Evolutionary conservation across 1,284 basidiomycete genomes (phyloP), one percentile per base, ranked within the genome.

Genomic region (Microbotryum intermedium): DNA sequence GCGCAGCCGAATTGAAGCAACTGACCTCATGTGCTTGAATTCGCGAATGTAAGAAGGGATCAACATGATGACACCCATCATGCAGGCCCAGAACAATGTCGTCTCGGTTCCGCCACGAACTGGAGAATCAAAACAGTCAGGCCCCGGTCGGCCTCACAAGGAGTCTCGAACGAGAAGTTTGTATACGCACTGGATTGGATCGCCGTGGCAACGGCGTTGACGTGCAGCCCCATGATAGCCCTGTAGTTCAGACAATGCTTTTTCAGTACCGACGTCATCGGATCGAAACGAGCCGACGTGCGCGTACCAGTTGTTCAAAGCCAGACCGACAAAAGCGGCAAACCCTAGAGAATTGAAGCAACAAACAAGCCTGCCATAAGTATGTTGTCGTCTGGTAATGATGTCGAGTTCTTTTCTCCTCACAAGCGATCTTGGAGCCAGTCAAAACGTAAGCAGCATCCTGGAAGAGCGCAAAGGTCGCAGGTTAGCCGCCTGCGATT

Each of bases 401-500:
- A 16, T 13, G 4, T 39, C 79, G 62, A 79, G 81, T 46, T 46
- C 4, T n/a, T 46, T n/a, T 20, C 21, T 10, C 18, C 21, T 46
- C 2, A 21, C 50, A 39, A 39, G 34, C 34, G 4, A 39, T 39
- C 34, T 16, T 39, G 34, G 25, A 25, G 9, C 60, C 61, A 2
- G 58, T 59, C 7, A 84, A 77, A 44, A 79, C 75, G 30, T 77
- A 77, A 3, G 82, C 83, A 34, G 85, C 81, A 65, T 85, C 84
- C 70, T 78, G 77, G 13, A 20, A 29, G 21, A 69, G 4, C 68
- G 39, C 10, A 13, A 50, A 6, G 5, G 54, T 48, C 16, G 45
- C 29, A 6, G 1, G 29, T n/a, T 11, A 6, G 34, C 34, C 34
- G 34, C 26, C 61, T 57, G 25, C 62, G 62, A 4, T 30, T n/a